Conservation (phyloP, 192 early-diverging fungal genomes). For the Coemansia sp. region DNA sequence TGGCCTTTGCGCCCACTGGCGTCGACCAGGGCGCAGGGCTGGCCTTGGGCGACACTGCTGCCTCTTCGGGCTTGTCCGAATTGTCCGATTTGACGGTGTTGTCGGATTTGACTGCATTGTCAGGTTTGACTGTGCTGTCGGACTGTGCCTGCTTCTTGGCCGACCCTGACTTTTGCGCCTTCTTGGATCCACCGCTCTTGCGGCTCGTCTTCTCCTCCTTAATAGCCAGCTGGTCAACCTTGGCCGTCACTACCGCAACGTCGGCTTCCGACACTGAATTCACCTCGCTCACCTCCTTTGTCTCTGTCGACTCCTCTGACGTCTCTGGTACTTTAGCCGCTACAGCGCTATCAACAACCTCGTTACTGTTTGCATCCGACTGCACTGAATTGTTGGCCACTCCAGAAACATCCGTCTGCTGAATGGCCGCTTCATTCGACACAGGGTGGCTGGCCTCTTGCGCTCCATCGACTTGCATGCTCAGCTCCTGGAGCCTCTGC, state of each 20-base stretch:
- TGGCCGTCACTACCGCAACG: background rate
- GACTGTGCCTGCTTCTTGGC: background rate
- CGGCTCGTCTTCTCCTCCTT: background rate
- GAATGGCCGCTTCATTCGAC: background rate
- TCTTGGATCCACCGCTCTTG: background rate
- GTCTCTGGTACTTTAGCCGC: background rate
- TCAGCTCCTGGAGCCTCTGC: conserved; percentile 44
- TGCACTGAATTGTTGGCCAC: background rate
- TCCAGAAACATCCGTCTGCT: background rate
- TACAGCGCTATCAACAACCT: background rate
- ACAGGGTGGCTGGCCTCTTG: background rate
- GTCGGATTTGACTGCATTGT: background rate
- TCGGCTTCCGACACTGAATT: background rate
- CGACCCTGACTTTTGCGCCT: background rate
- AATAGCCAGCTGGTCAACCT: background rate
- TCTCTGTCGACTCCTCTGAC: background rate
- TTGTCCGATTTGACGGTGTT: background rate
- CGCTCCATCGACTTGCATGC: conserved; percentile 17
- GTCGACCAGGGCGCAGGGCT: conserved; percentile 48
- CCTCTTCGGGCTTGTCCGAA: background rate
- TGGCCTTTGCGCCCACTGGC: conserved; percentile 13
- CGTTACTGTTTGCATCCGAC: background rate
- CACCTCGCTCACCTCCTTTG: background rate
- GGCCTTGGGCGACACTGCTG: background rate
- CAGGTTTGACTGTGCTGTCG: background rate